phyloP scores from a whole-genome alignment of 1,139 yeast species.

The Hansenula sp. region DNA sequence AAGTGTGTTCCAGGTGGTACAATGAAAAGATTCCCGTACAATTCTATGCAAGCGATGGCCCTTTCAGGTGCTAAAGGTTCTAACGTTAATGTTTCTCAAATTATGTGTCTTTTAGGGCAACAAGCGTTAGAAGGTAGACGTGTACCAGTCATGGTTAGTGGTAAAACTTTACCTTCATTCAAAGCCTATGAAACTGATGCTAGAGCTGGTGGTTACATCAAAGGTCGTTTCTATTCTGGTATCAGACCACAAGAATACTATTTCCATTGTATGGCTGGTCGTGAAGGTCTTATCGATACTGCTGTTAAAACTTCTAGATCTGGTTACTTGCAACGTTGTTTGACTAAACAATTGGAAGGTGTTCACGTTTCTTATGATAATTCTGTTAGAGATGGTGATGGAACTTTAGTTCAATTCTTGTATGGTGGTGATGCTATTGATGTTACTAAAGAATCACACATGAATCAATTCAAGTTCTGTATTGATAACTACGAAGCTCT shows the following conservation, averaged over 20 bases:
- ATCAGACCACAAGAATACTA: slow-evolving; percentile 98
- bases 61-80: slow-evolving; percentile 99
- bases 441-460: slow-evolving; percentile 89
- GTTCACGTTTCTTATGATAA: slow-evolving; percentile 92
- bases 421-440: slow-evolving; percentile 98
- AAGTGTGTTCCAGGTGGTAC: slow-evolving; percentile 96
- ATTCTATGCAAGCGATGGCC: slow-evolving; percentile 99
- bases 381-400: slow-evolving; percentile 94
- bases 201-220: slow-evolving; percentile 97
- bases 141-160: slow-evolving; percentile 98
- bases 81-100: slow-evolving; percentile 95
- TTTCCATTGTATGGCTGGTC: slow-evolving; percentile 99
- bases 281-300: slow-evolving; percentile 99
- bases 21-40: slow-evolving; percentile 90
- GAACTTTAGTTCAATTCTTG: slow-evolving; percentile 87
- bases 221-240: slow-evolving; percentile 97
- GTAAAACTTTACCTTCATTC: slow-evolving; percentile 95
- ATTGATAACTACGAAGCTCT: slow-evolving; percentile 86
- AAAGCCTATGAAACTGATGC: slow-evolving; percentile 97
- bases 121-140: slow-evolving; percentile 99
- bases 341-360: slow-evolving; percentile 97
- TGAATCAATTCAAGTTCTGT: slow-evolving; percentile 92
- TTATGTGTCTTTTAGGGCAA: slow-evolving; percentile 98
- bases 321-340: slow-evolving; percentile 97
- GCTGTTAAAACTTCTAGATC: slow-evolving; percentile 99